These are phyloP conservation scores for Cystobasidiaceae sp. DNA, from an alignment of 1,284 basidiomycete species.

Conservation along the genomic window DNA sequence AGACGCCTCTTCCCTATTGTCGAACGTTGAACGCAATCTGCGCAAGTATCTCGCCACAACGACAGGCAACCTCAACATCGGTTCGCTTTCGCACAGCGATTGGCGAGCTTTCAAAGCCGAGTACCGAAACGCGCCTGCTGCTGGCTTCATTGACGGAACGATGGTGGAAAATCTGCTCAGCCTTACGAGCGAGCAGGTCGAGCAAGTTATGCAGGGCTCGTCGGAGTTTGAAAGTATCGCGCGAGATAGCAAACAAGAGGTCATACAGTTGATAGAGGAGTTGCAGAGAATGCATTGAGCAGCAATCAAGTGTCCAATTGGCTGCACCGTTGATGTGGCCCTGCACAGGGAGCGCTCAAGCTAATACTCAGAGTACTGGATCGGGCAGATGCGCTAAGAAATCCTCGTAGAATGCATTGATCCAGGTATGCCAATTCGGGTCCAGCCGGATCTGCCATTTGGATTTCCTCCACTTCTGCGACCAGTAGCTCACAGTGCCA, in stretches of 20 bases:
- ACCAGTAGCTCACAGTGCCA: too few species aligned
- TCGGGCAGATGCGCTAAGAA: too few species aligned
- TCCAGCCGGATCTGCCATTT: too few species aligned
- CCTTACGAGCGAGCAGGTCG: slow-evolving; percentile 26
- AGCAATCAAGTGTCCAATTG: neutral
- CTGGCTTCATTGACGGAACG: slow-evolving; percentile 83
- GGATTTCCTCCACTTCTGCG: too few species aligned
- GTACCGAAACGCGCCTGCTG: slow-evolving; percentile 48
- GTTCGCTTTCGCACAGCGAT: slow-evolving; percentile 47
- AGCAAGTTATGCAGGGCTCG: slow-evolving; percentile 34
- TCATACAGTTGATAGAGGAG: slow-evolving; percentile 36
- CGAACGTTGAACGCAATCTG: slow-evolving; percentile 73
- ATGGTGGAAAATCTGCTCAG: slow-evolving; percentile 50
- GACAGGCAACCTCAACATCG: slow-evolving; percentile 55
- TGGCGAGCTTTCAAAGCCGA: slow-evolving; percentile 59
- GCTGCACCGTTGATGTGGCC: too few species aligned
- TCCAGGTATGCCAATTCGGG: too few species aligned
- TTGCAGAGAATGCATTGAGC: slow-evolving; percentile 35
- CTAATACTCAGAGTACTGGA: too few species aligned
- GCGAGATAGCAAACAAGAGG: slow-evolving; percentile 14
- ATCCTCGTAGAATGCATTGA: too few species aligned
- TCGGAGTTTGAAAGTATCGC: slow-evolving; percentile 35
- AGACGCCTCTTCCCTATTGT: slow-evolving; percentile 60
- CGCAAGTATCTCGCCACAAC: slow-evolving; percentile 53
- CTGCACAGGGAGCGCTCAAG: too few species aligned